Base-by-base conservation (phyloP, 192 early-diverging fungal species). In the Coemansia sp. region DNA sequence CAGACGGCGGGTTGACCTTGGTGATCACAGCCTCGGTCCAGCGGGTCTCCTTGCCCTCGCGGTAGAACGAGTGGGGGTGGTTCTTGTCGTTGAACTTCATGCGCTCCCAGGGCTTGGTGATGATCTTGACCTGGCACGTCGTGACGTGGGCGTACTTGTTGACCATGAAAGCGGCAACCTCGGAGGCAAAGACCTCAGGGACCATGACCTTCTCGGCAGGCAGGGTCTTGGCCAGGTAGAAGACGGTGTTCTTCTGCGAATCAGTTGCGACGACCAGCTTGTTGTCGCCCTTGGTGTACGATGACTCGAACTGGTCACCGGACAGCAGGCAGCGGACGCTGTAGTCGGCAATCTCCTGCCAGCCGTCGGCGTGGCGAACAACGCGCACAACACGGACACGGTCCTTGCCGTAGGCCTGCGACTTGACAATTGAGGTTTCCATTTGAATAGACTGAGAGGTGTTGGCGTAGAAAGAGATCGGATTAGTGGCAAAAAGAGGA, bases 201-300 rank as follows among this genome's bases (percentile, higher is more conserved):
- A 80, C 81, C 58, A 89, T 80, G 61, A 90, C 85, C 50, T 80
- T 82, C 27, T 79, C 69, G 42, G 83, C 81, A 11, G 66, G 64
- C 54, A 69, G 55, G 3, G 80, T 75, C 69, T 92, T 90, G 76
- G 89, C 90, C 53, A 90, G 61, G 46, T 85, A 72, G 71, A 87
- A 88, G 61, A 89, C 76, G 22, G 86, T 88, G 77, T 91, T 91
- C 82, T 91, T 91, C 61, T 84, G 80, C 19, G 87, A 85, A 62
- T 91, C 88, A 19, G 89, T 91, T 8, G 89, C 83, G 14, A 91
- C 83, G 18, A 91, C 81, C 53, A 82, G 76, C 69, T 81, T 83
- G 81, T 91, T 91, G 61, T 88, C 86, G 56, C 84, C 89, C 72
- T 86, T 80, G 59, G 89, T 89, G 66, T 89, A 91, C 27, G 86